Percentiles rank a stretch among this genome's conserved stretches.
phyloP scores from a whole-genome alignment of 2,329 filamentous ascomycete genomes.

The Xylaria digitata region DNA sequence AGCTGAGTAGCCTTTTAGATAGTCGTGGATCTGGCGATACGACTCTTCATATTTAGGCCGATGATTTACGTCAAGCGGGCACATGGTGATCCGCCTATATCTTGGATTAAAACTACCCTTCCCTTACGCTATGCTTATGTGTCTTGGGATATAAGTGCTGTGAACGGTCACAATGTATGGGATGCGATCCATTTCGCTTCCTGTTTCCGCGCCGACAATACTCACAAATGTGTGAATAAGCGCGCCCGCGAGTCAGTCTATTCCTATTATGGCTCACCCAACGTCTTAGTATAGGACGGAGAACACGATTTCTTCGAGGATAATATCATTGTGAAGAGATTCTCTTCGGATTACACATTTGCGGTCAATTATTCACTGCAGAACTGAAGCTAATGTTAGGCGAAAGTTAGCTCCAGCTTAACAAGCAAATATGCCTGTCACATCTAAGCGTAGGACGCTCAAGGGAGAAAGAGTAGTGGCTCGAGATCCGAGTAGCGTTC shows the following conservation, averaged over 20 bases:
- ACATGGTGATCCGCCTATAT: conserved; percentile 10
- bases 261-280: not conserved
- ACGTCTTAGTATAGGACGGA: not conserved
- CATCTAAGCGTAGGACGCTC: not conserved
- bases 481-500: not conserved
- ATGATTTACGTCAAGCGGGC: not conserved
- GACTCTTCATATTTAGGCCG: conserved; percentile 1
- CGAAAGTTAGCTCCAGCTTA: not conserved
- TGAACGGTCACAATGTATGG: not conserved
- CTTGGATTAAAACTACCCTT: not conserved
- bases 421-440: not conserved
- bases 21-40: not conserved
- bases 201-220: not conserved
- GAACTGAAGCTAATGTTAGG: not conserved
- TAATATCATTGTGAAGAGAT: not conserved
- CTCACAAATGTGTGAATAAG: not conserved
- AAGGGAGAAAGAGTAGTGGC: conserved; percentile 14
- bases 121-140: not conserved
- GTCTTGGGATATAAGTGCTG: not conserved
- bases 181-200: not conserved
- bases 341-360: not conserved
- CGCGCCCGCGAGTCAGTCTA: not conserved
- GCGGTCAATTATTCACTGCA: not conserved
- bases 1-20: not conserved
- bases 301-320: not conserved